Conservation (phyloP, 73 alveolate genomes). For the Paraurostyla sp. region DNA sequence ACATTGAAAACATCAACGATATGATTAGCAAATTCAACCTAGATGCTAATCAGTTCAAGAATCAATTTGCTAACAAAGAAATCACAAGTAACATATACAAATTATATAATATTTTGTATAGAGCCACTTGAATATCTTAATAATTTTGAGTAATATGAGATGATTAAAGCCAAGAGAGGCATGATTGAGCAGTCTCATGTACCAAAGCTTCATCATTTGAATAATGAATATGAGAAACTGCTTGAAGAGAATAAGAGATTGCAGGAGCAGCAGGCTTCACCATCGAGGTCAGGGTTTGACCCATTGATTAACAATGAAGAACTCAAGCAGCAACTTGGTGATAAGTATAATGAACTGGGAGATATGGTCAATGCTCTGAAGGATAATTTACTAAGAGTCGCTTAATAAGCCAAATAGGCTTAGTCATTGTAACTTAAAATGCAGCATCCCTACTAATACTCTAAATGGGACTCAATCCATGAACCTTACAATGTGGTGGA, state of each 20-base stretch:
- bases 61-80: slow-evolving; percentile 50
- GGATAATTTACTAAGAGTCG: slow-evolving; percentile 55
- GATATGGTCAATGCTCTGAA: slow-evolving; percentile 61
- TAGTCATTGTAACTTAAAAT: slow-evolving; percentile 56
- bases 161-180: slow-evolving; percentile 63
- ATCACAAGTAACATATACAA: slow-evolving; percentile 5
- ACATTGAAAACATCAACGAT: slow-evolving; percentile 53
- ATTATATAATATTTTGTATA: neutral
- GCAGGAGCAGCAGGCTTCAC: neutral
- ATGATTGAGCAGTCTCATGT: slow-evolving; percentile 19
- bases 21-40: slow-evolving; percentile 65
- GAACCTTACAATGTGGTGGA: slow-evolving; percentile 80
- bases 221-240: slow-evolving; percentile 31
- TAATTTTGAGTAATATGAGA: slow-evolving; percentile 63
- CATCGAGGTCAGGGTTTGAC: neutral
- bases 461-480: slow-evolving; percentile 76
- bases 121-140: slow-evolving; percentile 63
- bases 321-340: slow-evolving; percentile 72
- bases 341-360: slow-evolving; percentile 70
- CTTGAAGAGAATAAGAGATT: slow-evolving; percentile 68
- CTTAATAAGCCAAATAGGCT: slow-evolving; percentile 58
- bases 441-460: slow-evolving; percentile 75
- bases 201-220: slow-evolving; percentile 51
- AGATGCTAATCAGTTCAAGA: slow-evolving; percentile 69
- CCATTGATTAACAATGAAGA: slow-evolving; percentile 1